Evolutionary conservation across 495 filamentous ascomycete species (phyloP).

Genomic region (Annulohypoxylon nitens): DNA sequence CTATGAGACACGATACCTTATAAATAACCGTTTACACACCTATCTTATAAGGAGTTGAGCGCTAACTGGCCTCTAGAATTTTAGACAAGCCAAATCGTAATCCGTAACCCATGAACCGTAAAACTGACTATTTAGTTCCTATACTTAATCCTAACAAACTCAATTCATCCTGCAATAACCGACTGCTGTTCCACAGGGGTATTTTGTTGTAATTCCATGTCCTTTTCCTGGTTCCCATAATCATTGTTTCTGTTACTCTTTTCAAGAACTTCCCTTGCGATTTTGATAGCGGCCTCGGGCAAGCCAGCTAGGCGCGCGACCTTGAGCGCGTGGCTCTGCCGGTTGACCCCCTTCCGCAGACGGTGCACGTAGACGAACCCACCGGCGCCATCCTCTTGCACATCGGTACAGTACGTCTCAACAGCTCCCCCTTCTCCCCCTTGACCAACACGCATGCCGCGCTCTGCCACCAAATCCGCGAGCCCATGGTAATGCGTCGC

Average conservation of each 20-base stretch:
- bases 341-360: constrained; percentile 84
- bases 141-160: background rate
- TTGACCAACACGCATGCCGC: constrained; percentile 50
- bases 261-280: constrained; percentile 64
- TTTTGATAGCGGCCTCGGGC: constrained; percentile 69
- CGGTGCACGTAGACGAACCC: constrained; percentile 88
- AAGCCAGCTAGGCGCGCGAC: constrained; percentile 89
- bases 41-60: constrained; percentile 42
- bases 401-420: constrained; percentile 90
- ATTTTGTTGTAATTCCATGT: constrained; percentile 27
- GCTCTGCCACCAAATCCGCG: constrained; percentile 73
- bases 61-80: constrained; percentile 49
- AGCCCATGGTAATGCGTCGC: constrained; percentile 94
- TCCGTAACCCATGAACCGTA: constrained; percentile 15
- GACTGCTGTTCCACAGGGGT: constrained; percentile 22
- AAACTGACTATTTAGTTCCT: background rate
- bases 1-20: constrained; percentile 60
- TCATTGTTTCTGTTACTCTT: background rate
- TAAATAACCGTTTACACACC: constrained; percentile 28
- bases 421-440: constrained; percentile 67
- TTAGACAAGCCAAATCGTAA: background rate
- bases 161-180: constrained; percentile 4
- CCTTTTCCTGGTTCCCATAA: background rate
- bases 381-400: constrained; percentile 74
- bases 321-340: constrained; percentile 88